A percentile compares a stretch with the other conserved stretches of the same genome.
Conservation (phyloP, 208 protist genomes). For the Acanthamoeba triangularis region DNA sequence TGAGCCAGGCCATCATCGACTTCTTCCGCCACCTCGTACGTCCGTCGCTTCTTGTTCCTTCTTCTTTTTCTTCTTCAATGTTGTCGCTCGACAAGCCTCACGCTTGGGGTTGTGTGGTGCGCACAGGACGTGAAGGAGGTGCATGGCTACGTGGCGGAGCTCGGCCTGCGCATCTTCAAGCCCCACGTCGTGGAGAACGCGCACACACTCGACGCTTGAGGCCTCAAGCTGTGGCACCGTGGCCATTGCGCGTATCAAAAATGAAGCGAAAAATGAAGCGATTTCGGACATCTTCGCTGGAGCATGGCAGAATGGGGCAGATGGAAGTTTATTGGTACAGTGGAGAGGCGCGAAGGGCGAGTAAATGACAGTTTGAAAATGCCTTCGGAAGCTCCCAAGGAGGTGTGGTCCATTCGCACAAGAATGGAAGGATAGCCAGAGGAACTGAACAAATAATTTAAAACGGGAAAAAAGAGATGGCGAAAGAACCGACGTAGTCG, state of each 20-base stretch:
- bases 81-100: neutral
- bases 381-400: neutral
- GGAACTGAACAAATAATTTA: neutral
- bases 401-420: neutral
- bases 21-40: slow-evolving; percentile 75
- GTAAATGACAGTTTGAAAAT: neutral
- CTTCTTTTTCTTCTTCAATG: neutral
- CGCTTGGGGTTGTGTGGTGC: neutral
- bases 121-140: slow-evolving; percentile 74
- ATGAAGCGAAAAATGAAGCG: too few species aligned
- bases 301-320: neutral
- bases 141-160: slow-evolving; percentile 72
- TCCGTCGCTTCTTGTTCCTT: neutral
- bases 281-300: too few species aligned
- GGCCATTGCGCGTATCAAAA: neutral
- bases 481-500: too few species aligned
- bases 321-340: neutral
- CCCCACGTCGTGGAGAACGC: neutral
- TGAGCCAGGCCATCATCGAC: slow-evolving; percentile 75
- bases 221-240: neutral
- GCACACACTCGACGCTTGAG: neutral
- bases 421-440: too few species aligned
- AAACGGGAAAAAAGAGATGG: too few species aligned
- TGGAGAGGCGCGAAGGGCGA: too few species aligned
- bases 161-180: slow-evolving; percentile 75